Evolutionary conservation across 2,329 filamentous ascomycete species (phyloP).

Genomic region (Parascedosporium putredinis): DNA sequence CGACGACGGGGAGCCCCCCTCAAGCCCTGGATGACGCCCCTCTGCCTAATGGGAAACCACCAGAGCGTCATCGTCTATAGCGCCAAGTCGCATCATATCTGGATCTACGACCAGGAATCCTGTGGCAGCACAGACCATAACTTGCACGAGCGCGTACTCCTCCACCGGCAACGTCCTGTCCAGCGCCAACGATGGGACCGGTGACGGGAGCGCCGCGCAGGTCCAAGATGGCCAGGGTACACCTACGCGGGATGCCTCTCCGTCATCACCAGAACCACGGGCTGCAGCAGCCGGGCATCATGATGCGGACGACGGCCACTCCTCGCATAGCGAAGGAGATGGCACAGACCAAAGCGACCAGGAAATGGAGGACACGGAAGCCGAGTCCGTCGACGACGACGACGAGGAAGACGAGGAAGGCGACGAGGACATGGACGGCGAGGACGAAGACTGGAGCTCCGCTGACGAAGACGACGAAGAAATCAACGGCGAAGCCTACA

Average conservation of each 20-base stretch:
- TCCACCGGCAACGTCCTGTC: background rate
- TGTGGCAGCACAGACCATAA: slow-evolving; percentile 8
- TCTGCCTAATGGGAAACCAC: slow-evolving; percentile 16
- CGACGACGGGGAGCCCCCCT: background rate
- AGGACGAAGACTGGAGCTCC: background rate
- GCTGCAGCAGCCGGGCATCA: background rate
- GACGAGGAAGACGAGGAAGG: background rate
- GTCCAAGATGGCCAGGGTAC: background rate
- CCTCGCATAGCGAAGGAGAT: background rate
- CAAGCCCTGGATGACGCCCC: slow-evolving; percentile 6
- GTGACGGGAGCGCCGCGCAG: background rate
- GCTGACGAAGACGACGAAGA: background rate
- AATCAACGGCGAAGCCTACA: background rate
- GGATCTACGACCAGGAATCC: slow-evolving; percentile 12
- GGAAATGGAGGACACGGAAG: background rate
- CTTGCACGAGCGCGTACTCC: background rate
- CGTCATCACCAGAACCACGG: no score
- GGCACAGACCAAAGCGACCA: background rate
- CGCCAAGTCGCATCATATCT: slow-evolving; percentile 15
- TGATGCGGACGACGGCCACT: background rate
- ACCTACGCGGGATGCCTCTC: no score
- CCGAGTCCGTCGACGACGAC: background rate
- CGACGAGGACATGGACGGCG: background rate
- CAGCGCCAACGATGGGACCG: background rate
- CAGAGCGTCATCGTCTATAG: slow-evolving; percentile 16